These are phyloP conservation scores for Avicennia marina DNA, from an alignment of 257 asterid genomes.

Conservation along the genomic window DNA sequence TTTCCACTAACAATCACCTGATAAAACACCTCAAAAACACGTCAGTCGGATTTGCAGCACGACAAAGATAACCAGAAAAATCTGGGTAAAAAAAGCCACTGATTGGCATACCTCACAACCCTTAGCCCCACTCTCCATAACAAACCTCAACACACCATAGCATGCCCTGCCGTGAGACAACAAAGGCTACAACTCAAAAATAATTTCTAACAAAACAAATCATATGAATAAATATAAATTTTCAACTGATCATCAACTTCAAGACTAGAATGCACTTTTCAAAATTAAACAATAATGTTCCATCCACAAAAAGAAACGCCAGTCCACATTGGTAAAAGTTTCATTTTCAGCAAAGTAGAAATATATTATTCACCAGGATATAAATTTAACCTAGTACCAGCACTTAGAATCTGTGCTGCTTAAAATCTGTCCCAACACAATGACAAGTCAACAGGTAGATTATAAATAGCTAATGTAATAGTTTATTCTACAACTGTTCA, in stretches of 20 bases:
- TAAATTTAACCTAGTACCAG: too few species aligned
- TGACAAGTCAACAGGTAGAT: too few species aligned
- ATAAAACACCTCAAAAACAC: neutral
- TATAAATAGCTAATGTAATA: too few species aligned
- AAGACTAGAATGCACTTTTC: too few species aligned
- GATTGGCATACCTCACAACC: slow-evolving; percentile 48
- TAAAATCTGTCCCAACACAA: too few species aligned
- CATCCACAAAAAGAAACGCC: too few species aligned
- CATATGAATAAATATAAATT: neutral
- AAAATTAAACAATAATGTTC: too few species aligned
- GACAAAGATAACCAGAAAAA: neutral
- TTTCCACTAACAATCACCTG: slow-evolving; percentile 70
- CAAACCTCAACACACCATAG: slow-evolving; percentile 56
- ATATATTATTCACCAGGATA: too few species aligned
- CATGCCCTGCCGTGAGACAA: slow-evolving; percentile 39
- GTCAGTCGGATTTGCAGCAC: neutral
- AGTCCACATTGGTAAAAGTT: too few species aligned
- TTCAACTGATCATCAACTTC: neutral
- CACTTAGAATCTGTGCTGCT: too few species aligned
- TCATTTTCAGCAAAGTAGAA: too few species aligned
- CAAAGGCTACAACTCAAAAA: neutral
- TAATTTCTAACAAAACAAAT: neutral
- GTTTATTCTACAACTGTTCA: too few species aligned
- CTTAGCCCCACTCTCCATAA: slow-evolving; percentile 64
- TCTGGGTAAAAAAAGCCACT: neutral